Conservation (phyloP, 148 eudicot genomes). For the Spergularia bocconei region DNA sequence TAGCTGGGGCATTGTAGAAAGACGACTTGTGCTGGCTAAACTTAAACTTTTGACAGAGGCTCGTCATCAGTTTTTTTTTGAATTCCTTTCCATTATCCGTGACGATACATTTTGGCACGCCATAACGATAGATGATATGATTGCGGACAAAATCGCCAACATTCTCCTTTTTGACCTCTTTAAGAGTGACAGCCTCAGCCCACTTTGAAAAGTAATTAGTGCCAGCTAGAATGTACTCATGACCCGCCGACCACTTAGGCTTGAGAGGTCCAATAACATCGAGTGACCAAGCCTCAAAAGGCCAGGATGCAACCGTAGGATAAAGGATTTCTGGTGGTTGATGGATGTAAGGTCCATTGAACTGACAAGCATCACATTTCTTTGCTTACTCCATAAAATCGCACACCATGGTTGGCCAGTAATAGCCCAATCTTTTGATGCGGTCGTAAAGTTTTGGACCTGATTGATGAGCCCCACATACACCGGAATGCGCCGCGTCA, state of each 20-base stretch:
- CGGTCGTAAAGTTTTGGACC: neutral
- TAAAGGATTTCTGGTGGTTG: neutral
- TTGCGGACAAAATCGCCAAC: neutral
- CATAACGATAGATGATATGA: neutral
- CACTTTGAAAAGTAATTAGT: neutral
- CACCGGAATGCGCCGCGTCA: too few species aligned
- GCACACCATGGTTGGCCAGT: neutral
- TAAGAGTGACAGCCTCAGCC: neutral
- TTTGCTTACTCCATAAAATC: neutral
- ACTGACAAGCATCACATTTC: neutral
- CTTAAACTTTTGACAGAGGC: neutral
- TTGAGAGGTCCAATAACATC: conserved; percentile 1
- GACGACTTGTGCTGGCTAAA: neutral
- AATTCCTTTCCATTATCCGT: neutral
- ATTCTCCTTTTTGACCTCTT: neutral
- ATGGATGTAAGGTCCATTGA: neutral
- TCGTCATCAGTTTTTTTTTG: neutral
- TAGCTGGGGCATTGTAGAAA: neutral
- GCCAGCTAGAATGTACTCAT: neutral
- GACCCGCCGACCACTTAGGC: neutral
- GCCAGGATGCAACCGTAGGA: neutral
- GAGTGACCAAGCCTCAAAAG: neutral
- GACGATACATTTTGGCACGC: neutral
- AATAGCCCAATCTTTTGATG: neutral
- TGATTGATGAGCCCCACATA: neutral